Conservation (phyloP, 2,329 filamentous ascomycete species). For the Biscogniauxia sp. region DNA sequence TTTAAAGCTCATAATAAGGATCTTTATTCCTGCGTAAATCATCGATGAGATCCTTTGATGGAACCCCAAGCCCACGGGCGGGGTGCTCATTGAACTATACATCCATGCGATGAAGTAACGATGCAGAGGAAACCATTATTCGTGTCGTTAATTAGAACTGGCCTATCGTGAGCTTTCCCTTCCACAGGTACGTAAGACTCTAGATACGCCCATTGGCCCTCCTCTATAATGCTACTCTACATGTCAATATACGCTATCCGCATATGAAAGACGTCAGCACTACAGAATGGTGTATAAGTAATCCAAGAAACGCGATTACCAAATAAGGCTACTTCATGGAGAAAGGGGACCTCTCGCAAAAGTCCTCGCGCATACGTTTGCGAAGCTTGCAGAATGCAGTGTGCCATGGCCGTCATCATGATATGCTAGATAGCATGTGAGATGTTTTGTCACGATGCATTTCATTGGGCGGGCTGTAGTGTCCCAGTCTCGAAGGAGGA, state of each 20-base stretch:
- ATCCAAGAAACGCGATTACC: neutral
- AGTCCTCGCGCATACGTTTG: neutral
- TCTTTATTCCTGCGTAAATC: neutral
- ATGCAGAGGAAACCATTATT: too few species aligned
- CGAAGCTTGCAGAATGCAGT: neutral
- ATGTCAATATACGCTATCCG: neutral
- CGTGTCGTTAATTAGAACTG: neutral
- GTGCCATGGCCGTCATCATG: neutral
- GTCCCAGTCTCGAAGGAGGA: too few species aligned
- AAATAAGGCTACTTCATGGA: neutral
- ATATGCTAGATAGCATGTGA: neutral
- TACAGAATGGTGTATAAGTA: neutral
- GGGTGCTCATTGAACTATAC: neutral
- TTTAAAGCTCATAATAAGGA: neutral
- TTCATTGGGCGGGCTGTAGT: too few species aligned
- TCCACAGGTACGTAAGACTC: neutral
- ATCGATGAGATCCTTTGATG: neutral
- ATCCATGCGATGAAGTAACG: neutral
- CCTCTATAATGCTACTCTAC: neutral
- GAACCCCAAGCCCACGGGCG: neutral
- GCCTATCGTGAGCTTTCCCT: neutral
- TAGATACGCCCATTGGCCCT: neutral
- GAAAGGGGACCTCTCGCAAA: neutral
- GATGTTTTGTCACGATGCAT: too few species aligned
- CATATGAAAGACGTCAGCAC: neutral